These are phyloP conservation scores for Podospora anserina DNA, from an alignment of 495 filamentous ascomycete genomes.

Conservation along the genomic window DNA sequence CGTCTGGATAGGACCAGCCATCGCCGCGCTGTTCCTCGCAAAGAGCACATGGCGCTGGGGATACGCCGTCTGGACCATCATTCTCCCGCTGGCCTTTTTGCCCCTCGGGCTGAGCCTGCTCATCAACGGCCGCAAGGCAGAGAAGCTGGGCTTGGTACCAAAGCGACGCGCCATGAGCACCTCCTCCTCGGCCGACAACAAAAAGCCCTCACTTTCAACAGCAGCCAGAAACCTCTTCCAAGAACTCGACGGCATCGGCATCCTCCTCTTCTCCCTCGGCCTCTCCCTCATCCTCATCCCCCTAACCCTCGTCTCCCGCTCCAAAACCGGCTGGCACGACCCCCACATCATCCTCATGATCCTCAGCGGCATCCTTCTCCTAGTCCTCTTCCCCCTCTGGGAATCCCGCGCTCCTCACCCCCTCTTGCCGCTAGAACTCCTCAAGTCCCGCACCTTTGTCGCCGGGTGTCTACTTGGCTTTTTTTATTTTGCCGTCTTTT, in stretches of 20 bases:
- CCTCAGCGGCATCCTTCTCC: constrained; percentile 51
- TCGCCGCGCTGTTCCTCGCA: constrained; percentile 43
- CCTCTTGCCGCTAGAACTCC: constrained; percentile 57
- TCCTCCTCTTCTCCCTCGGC: constrained; percentile 53
- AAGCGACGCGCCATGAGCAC: constrained; percentile 13
- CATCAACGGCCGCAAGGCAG: constrained; percentile 53
- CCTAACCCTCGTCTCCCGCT: constrained; percentile 52
- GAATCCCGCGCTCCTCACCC: constrained; percentile 54
- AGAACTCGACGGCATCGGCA: constrained; percentile 59
- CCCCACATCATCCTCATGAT: constrained; percentile 55
- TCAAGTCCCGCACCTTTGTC: constrained; percentile 59
- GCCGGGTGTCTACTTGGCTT: constrained; percentile 58
- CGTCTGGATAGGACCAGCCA: constrained; percentile 49
- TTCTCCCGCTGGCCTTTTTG: constrained; percentile 52
- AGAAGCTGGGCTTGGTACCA: constrained; percentile 37
- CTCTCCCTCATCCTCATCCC: constrained; percentile 64
- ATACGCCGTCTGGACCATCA: constrained; percentile 57
- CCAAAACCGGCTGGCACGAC: constrained; percentile 50
- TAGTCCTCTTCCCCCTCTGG: constrained; percentile 58
- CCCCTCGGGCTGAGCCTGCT: constrained; percentile 53
- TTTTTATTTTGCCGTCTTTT: constrained; percentile 60
- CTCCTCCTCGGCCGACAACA: background rate
- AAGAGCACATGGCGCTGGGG: constrained; percentile 58
- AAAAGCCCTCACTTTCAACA: background rate
- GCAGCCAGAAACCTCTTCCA: constrained; percentile 46